Percentiles rank a stretch among this genome's conserved stretches.
These are phyloP conservation scores for Vitrella brassicaformis DNA, from an alignment of 73 alveolate species.

Conservation along the genomic window DNA sequence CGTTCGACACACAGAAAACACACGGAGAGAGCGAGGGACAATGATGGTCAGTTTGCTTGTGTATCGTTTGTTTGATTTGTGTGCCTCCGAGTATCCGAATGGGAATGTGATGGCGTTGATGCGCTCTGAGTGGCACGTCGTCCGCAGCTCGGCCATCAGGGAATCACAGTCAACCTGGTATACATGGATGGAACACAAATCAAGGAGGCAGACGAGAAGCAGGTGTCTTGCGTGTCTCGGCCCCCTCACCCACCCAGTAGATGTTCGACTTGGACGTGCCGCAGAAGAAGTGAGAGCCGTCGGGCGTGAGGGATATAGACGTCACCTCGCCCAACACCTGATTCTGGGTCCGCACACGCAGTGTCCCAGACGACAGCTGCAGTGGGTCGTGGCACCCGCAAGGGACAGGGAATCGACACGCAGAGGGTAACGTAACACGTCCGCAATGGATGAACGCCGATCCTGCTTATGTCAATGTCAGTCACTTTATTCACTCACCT, in stretches of 20 bases:
- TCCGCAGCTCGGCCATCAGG: conserved; percentile 75
- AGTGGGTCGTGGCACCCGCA: not conserved
- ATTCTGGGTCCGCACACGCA: conserved; percentile 27
- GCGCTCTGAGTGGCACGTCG: conserved; percentile 86
- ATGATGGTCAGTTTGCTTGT: too few relatives aligned
- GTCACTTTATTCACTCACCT: conserved; percentile 39
- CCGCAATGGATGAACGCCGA: not conserved
- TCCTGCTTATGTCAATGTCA: not conserved
- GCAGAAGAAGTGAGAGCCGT: conserved; percentile 80
- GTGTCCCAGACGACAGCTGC: conserved; percentile 1
- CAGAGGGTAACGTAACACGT: not conserved
- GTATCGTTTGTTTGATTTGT: too few relatives aligned
- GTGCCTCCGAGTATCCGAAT: conserved; percentile 41
- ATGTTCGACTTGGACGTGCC: conserved; percentile 75
- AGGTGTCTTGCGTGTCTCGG: too few relatives aligned
- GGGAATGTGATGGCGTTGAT: conserved; percentile 82
- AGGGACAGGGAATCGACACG: not conserved
- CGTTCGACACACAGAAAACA: conserved; percentile 7
- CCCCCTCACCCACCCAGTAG: conserved; percentile 12
- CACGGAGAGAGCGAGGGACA: not conserved
- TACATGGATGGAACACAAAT: not conserved
- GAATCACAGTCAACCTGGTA: conserved; percentile 77
- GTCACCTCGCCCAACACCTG: conserved; percentile 81
- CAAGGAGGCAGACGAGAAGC: not conserved
- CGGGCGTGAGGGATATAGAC: conserved; percentile 75